Evolutionary conservation across 768 basidiomycete genomes (phyloP).

Genomic region (Lyophyllum semitale): DNA sequence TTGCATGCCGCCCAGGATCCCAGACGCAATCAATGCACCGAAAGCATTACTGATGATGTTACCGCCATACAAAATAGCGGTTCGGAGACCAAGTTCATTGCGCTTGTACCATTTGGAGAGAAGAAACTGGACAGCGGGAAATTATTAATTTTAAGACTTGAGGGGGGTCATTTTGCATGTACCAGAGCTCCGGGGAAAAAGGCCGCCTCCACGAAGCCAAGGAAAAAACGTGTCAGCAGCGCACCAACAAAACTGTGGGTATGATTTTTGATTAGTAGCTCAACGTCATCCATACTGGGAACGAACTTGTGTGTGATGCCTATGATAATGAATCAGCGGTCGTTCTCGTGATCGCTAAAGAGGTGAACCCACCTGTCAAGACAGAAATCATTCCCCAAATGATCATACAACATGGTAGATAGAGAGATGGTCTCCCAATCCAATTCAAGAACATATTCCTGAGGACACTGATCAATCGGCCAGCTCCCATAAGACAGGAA

Average conservation of each 20-base stretch:
- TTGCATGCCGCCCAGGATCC: slow-evolving; percentile 72
- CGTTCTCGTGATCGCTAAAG: background rate
- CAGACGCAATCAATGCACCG: slow-evolving; percentile 76
- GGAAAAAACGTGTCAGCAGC: slow-evolving; percentile 69
- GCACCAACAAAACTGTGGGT: slow-evolving; percentile 58
- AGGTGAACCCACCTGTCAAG: slow-evolving; percentile 41
- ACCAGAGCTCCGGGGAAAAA: slow-evolving; percentile 71
- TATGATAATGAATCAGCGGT: background rate
- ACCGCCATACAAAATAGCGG: slow-evolving; percentile 70
- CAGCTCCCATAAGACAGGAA: background rate
- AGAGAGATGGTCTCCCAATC: slow-evolving; percentile 63
- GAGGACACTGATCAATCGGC: background rate
- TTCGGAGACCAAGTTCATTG: slow-evolving; percentile 68
- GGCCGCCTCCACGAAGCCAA: slow-evolving; percentile 74
- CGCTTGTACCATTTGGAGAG: slow-evolving; percentile 76
- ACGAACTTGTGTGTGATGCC: slow-evolving; percentile 19
- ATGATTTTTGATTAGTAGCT: background rate
- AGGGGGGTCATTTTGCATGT: slow-evolving; percentile 13
- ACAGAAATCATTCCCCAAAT: slow-evolving; percentile 64
- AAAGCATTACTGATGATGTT: slow-evolving; percentile 81
- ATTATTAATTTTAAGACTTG: background rate
- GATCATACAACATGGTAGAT: slow-evolving; percentile 62
- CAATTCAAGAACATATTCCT: slow-evolving; percentile 73
- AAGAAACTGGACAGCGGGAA: slow-evolving; percentile 37
- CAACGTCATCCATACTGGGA: background rate